These are phyloP conservation scores for Trichosporon coremiiforme DNA, from an alignment of 1,284 basidiomycete genomes.

Conservation along the genomic window DNA sequence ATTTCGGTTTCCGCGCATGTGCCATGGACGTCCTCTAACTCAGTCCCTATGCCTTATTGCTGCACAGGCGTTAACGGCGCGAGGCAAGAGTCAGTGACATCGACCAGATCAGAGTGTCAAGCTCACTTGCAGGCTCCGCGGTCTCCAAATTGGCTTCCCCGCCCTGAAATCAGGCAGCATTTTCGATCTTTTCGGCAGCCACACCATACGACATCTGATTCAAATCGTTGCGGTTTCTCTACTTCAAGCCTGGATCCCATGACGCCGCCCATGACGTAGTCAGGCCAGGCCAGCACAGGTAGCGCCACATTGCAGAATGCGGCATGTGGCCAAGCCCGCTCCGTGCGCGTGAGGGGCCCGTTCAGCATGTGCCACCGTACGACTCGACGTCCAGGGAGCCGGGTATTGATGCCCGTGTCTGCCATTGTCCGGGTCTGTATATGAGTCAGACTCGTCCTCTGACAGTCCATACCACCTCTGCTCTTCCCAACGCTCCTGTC, in stretches of 20 bases:
- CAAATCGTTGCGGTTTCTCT: neutral
- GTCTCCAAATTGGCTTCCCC: no score
- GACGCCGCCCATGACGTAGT: neutral
- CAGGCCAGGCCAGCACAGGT: neutral
- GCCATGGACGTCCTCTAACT: no score
- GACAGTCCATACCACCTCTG: neutral
- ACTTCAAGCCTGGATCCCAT: neutral
- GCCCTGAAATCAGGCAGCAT: neutral
- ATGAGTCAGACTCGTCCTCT: neutral
- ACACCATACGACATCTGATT: neutral
- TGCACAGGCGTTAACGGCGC: no score
- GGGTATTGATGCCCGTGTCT: slow-evolving; percentile 3
- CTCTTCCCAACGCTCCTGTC: no score
- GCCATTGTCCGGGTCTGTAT: neutral
- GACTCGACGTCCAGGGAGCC: neutral
- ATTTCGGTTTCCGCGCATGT: no score
- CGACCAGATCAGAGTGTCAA: no score
- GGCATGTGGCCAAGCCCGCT: slow-evolving; percentile 9
- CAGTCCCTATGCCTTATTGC: no score
- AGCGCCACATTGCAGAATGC: neutral
- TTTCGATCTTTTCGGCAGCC: neutral
- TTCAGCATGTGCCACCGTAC: slow-evolving; percentile 7
- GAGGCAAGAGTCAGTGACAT: no score
- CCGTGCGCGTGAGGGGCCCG: neutral
- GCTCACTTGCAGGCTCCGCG: no score